Base-by-base conservation (phyloP, 805 yeast species). In the Tetrapisispora phaffii region DNA sequence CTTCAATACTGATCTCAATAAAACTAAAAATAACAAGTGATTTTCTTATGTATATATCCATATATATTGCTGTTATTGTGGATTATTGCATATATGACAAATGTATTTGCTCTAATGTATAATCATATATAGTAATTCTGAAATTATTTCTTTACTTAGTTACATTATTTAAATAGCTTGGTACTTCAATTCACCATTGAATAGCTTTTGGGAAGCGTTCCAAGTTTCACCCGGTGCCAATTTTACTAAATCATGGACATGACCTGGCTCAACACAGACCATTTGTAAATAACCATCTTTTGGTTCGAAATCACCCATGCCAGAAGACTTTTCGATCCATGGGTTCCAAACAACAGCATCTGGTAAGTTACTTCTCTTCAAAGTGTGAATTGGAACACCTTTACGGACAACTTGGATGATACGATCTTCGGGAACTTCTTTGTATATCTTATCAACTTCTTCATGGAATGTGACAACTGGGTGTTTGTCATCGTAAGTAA, bases 331-430 rank as follows among this genome's bases (percentile, higher is more conserved):
- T 46, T 82, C 74, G 52, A 76, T 71, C 98, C 97, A 93, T 32
- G 98, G 98, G 65, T 93, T 93, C 98, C 98, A 93, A 45, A 93
- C 97, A 41, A 93, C 97, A 31, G 75, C 68, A 51, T 79, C 84
- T 29, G 71, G 74, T 35, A 85, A 69, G 55, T 81, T 81, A 15
- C 67, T 67, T 58, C 95, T 74, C 44, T 75, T 70, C 31, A 90
- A 64, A 35, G 84, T 79, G 60, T 82, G 82, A 41, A 79, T 62
- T 7, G 86, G 89, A 50, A 77, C 74, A 39, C 90, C 93, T 45
- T 74, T 72, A 47, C 77, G 80, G 40, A 82, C 78, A 43, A 89
- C 80, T 58, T 82, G 87, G 34, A 85, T 68, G 7, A 73, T 50
- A 57, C 80, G 80, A 5, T 66, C 68, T 20, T 68, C 65, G 21